Conservation (phyloP, 805 yeast species). For the Ogataea populi-albae region DNA sequence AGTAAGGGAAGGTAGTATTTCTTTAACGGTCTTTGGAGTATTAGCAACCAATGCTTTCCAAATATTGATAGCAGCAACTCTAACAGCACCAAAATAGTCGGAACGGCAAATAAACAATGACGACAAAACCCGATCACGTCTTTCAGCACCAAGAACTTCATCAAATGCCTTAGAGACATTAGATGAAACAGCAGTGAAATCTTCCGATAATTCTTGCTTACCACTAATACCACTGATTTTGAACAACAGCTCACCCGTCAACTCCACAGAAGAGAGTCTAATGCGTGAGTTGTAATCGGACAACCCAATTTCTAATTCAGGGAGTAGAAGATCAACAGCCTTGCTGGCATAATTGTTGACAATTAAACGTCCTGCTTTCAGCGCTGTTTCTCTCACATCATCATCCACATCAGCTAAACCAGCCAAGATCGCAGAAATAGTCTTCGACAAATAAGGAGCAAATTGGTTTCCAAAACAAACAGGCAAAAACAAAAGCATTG, state of each 20-base stretch:
- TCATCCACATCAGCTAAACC: conserved; percentile 92
- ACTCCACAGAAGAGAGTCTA: conserved; percentile 89
- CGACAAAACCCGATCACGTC: conserved; percentile 83
- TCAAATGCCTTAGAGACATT: conserved; percentile 63
- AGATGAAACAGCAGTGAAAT: conserved; percentile 41
- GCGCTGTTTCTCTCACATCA: conserved; percentile 80
- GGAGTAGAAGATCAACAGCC: conserved; percentile 89
- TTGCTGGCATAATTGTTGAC: conserved; percentile 88
- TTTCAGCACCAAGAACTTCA: conserved; percentile 79
- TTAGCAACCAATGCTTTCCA: conserved; percentile 97
- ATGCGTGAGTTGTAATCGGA: conserved; percentile 81
- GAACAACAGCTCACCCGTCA: conserved; percentile 91
- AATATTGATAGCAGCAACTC: conserved; percentile 86
- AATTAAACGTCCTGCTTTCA: conserved; percentile 88
- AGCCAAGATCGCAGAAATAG: conserved; percentile 86
- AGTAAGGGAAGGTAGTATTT: conserved; percentile 81
- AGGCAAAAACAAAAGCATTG: conserved; percentile 83
- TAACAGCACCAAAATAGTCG: conserved; percentile 81
- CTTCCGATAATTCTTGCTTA: conserved; percentile 65
- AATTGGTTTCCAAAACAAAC: conserved; percentile 91
- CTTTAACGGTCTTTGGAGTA: conserved; percentile 92
- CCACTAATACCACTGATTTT: conserved; percentile 90
- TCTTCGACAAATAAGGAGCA: conserved; percentile 79
- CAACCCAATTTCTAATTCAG: conserved; percentile 89
- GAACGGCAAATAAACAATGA: conserved; percentile 92